A percentile compares a stretch with the other conserved stretches of the same genome.
Conservation (phyloP, 2,329 filamentous ascomycete species). For the Pseudopithomyces maydicus region DNA sequence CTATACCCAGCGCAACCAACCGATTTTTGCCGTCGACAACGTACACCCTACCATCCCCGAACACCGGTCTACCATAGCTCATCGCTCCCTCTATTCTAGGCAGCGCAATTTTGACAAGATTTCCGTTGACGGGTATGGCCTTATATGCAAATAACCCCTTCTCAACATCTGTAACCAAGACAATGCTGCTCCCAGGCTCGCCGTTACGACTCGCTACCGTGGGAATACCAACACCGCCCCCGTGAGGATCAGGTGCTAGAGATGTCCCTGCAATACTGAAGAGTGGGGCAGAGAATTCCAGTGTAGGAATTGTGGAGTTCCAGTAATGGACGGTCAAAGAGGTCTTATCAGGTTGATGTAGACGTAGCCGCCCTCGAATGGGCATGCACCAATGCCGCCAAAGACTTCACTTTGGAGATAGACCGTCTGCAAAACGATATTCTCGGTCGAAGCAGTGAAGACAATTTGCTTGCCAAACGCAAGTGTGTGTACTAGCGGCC, state of each 20-base stretch:
- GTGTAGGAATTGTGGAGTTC: constrained; percentile 12
- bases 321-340: constrained; percentile 37
- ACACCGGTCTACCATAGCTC: constrained; percentile 49
- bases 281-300: constrained; percentile 12
- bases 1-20: constrained; percentile 13
- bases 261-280: constrained; percentile 38
- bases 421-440: constrained; percentile 28
- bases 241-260: constrained; percentile 25
- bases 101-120: constrained; percentile 41
- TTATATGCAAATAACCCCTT: constrained; percentile 48
- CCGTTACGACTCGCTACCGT: constrained; percentile 48
- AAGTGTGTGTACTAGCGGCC: constrained; percentile 55
- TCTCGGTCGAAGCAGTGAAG: constrained; percentile 24
- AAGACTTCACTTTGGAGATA: constrained; percentile 23
- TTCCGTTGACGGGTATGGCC: constrained; percentile 47
- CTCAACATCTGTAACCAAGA: constrained; percentile 50
- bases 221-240: constrained; percentile 39
- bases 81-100: constrained; percentile 46
- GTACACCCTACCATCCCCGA: constrained; percentile 43
- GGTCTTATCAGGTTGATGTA: constrained; percentile 35
- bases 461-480: constrained; percentile 24
- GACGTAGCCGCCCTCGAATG: constrained; percentile 32
- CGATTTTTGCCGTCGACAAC: constrained; percentile 23
- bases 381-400: constrained; percentile 28
- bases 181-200: constrained; percentile 26